Evolutionary conservation across 768 basidiomycete genomes (phyloP).

Genomic region (Collybia mongolica): DNA sequence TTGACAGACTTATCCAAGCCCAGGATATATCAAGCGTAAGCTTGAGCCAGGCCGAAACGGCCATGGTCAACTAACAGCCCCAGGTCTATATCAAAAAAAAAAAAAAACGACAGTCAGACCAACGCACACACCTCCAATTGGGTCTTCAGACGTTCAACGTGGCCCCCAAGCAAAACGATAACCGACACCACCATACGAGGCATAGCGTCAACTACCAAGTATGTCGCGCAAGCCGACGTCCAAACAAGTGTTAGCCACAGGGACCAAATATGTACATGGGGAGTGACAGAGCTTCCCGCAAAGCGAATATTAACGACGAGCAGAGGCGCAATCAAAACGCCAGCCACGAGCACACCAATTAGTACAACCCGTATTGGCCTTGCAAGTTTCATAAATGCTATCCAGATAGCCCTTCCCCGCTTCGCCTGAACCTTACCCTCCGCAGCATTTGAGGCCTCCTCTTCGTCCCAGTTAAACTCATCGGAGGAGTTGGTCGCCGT

Average conservation of each 20-base stretch:
- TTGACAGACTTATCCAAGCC: constrained; percentile 74
- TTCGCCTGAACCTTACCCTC: constrained; percentile 44
- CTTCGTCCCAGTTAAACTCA: constrained; percentile 77
- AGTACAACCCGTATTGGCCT: constrained; percentile 57
- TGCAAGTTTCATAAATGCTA: constrained; percentile 66
- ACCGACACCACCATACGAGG: constrained; percentile 55
- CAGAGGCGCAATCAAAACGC: constrained; percentile 66
- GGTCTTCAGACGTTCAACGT: constrained; percentile 64
- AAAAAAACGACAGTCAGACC: background rate
- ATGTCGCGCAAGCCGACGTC: constrained; percentile 60
- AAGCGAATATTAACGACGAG: constrained; percentile 69
- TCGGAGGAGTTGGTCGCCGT: constrained; percentile 63
- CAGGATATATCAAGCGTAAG: constrained; percentile 63
- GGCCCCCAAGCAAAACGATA: constrained; percentile 54
- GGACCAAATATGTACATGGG: constrained; percentile 63
- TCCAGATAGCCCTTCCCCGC: constrained; percentile 61
- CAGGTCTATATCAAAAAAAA: background rate
- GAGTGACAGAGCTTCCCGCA: constrained; percentile 39
- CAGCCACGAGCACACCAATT: constrained; percentile 55
- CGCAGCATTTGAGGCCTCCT: constrained; percentile 38
- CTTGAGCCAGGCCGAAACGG: constrained; percentile 73
- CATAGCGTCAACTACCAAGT: constrained; percentile 61
- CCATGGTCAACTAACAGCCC: constrained; percentile 52
- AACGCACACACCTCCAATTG: constrained; percentile 58
- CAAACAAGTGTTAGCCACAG: constrained; percentile 70